Percentiles rank a stretch among this genome's conserved stretches.
Evolutionary conservation across 805 yeast genomes (phyloP).

Genomic region (Metschnikowia gelsemii): DNA sequence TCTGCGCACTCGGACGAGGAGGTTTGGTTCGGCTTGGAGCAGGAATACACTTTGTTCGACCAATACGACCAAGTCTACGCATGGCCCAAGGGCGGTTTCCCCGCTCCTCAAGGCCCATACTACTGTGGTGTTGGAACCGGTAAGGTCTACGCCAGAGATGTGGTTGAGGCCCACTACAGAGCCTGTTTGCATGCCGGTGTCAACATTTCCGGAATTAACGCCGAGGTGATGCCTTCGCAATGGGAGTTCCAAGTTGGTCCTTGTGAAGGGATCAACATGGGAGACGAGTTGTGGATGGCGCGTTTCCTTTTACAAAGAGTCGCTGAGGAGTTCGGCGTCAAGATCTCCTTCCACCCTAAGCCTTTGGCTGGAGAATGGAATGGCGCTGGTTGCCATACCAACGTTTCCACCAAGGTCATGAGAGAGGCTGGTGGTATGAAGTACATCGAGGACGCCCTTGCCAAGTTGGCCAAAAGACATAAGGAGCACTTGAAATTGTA

Average conservation of each 20-base stretch:
- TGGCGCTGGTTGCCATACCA: slow-evolving; percentile 99
- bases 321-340: slow-evolving; percentile 98
- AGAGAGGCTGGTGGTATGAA: slow-evolving; percentile 96
- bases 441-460: slow-evolving; percentile 86
- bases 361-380: slow-evolving; percentile 99
- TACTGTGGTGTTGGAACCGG: slow-evolving; percentile 99
- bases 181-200: slow-evolving; percentile 95
- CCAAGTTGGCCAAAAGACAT: slow-evolving; percentile 93
- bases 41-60: slow-evolving; percentile 96
- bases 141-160: slow-evolving; percentile 96
- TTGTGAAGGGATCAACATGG: slow-evolving; percentile 92
- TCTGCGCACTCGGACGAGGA: slow-evolving; percentile 80
- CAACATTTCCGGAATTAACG: slow-evolving; percentile 92
- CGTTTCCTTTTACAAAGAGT: slow-evolving; percentile 90
- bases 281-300: slow-evolving; percentile 96
- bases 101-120: slow-evolving; percentile 99
- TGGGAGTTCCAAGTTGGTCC: slow-evolving; percentile 99
- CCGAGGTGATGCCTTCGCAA: slow-evolving; percentile 99
- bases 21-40: slow-evolving; percentile 98
- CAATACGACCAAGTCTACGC: slow-evolving; percentile 87
- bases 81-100: slow-evolving; percentile 99
- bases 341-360: slow-evolving; percentile 98
- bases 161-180: slow-evolving; percentile 98
- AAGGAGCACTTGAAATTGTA: slow-evolving; percentile 92
- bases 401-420: slow-evolving; percentile 90